phyloP scores from a whole-genome alignment of 441 rosid genomes.

The Syzygium syzygioides region DNA sequence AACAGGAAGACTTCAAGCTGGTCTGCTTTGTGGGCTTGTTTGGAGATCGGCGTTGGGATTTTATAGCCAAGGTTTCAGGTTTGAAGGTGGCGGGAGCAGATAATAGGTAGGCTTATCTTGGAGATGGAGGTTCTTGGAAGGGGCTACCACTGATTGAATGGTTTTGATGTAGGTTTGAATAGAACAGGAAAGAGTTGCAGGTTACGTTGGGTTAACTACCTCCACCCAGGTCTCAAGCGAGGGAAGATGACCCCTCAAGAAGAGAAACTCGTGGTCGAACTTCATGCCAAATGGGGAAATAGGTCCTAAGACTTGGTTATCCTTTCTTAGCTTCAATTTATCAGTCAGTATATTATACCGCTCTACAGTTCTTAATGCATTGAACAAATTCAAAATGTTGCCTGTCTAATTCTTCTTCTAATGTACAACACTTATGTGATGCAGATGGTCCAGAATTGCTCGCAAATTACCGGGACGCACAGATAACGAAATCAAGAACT shows the following conservation, averaged over 20 bases:
- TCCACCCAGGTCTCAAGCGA: constrained; percentile 92
- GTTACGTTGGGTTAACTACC: constrained; percentile 97
- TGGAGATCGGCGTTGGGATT: constrained; percentile 99
- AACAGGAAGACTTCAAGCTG: constrained; percentile 82
- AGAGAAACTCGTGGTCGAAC: constrained; percentile 83
- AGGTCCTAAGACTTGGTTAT: constrained; percentile 31
- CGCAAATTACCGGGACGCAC: constrained; percentile 86
- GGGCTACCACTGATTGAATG: constrained; percentile 52
- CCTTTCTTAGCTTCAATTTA: background rate
- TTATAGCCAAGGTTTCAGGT: constrained; percentile 99
- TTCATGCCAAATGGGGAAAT: constrained; percentile 92
- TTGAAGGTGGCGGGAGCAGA: constrained; percentile 99
- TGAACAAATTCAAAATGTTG: background rate
- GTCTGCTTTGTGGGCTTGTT: constrained; percentile 84
- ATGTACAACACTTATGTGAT: background rate
- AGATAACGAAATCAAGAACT: constrained; percentile 93
- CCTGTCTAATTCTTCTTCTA: background rate
- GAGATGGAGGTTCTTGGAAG: constrained; percentile 24
- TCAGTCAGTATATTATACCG: background rate
- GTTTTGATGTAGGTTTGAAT: constrained; percentile 90
- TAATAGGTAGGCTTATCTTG: constrained; percentile 61
- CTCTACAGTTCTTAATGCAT: background rate
- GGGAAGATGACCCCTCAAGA: constrained; percentile 94
- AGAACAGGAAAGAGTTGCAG: constrained; percentile 99
- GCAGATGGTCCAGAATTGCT: constrained; percentile 96